A percentile compares a stretch with the other conserved stretches of the same genome.
phyloP scores from a whole-genome alignment of 345 rosid species.

The Citrus trifoliata region DNA sequence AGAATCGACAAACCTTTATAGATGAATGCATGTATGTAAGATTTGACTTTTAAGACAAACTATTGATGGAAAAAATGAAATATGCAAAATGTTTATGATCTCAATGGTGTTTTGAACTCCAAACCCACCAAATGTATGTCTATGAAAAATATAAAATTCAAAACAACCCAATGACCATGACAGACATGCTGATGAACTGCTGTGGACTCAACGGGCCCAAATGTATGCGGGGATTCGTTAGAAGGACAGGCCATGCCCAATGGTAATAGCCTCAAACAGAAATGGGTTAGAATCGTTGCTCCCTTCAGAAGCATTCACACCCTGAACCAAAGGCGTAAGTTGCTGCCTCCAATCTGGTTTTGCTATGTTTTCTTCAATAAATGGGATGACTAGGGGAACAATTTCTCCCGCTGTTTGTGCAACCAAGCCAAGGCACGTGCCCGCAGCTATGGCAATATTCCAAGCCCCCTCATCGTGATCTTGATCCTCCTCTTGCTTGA shows the following conservation, averaged over 20 bases:
- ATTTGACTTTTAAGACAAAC: constrained; percentile 20
- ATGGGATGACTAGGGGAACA: constrained; percentile 27
- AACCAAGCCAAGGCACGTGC: constrained; percentile 33
- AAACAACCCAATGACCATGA: constrained; percentile 26
- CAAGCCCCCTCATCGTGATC: constrained; percentile 6
- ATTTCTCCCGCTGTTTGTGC: constrained; percentile 28
- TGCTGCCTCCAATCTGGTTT: constrained; percentile 34
- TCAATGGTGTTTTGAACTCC: constrained; percentile 27
- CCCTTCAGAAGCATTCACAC: too few relatives aligned
- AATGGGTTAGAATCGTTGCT: constrained; percentile 18
- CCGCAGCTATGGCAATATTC: constrained; percentile 56
- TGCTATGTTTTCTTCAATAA: constrained; percentile 31
- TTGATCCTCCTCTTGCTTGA: too few relatives aligned
- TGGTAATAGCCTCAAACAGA: constrained; percentile 47
- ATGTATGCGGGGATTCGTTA: constrained; percentile 45
- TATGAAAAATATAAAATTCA: background rate
- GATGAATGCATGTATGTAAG: constrained; percentile 32
- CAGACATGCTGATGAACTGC: constrained; percentile 15
- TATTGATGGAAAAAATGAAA: constrained; percentile 5
- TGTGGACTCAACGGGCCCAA: constrained; percentile 40
- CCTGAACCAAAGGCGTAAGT: constrained; percentile 29
- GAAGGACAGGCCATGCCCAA: constrained; percentile 24
- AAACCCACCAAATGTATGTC: constrained; percentile 11
- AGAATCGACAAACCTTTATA: constrained; percentile 10
- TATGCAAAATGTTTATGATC: constrained; percentile 23